phyloP scores from a whole-genome alignment of 768 basidiomycete species.

The Suillus subluteus region DNA sequence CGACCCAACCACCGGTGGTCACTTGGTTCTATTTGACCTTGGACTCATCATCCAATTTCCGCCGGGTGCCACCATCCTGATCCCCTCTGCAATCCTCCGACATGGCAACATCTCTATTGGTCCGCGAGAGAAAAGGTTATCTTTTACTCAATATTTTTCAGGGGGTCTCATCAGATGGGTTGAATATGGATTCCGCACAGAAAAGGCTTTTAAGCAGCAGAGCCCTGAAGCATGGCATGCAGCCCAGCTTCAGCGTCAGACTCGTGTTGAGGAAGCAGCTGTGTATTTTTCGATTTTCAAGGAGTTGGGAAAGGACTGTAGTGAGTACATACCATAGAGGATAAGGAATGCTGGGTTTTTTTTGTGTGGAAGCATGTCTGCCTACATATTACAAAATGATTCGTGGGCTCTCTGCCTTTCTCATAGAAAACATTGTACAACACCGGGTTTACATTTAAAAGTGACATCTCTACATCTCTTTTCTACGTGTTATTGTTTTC shows the following conservation, averaged over 20 bases:
- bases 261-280: no score
- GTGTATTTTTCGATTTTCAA: no score
- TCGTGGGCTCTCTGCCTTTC: no score
- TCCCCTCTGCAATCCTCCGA: slow-evolving; percentile 32
- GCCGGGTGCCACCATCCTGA: slow-evolving; percentile 26
- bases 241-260: background rate
- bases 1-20: slow-evolving; percentile 18
- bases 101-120: slow-evolving; percentile 30
- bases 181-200: slow-evolving; percentile 18
- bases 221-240: background rate
- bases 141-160: slow-evolving; percentile 33
- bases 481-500: no score
- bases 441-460: no score
- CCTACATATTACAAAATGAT: no score
- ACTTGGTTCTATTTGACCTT: slow-evolving; percentile 26
- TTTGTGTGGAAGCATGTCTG: no score
- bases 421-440: no score
- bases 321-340: no score
- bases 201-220: background rate
- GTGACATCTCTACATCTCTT: no score
- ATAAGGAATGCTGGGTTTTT: no score
- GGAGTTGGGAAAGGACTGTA: no score
- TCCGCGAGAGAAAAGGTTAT: slow-evolving; percentile 21
- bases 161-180: slow-evolving; percentile 34
- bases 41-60: slow-evolving; percentile 33